Evolutionary conservation across 352 stramenopile species (phyloP).

Genomic region (Pythium phragmiticola): DNA sequence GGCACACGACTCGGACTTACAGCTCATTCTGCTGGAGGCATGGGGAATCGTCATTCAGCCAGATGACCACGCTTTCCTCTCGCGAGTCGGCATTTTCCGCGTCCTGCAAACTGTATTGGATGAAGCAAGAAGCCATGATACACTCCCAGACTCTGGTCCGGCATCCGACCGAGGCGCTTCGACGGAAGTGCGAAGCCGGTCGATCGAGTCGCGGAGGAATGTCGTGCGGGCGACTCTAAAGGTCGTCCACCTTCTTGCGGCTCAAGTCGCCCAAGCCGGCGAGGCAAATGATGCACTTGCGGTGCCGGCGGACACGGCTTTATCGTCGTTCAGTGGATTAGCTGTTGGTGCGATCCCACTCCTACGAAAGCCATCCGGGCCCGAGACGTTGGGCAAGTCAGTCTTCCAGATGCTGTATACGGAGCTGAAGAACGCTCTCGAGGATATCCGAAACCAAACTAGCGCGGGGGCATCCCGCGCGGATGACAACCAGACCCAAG

Average conservation of each 20-base stretch:
- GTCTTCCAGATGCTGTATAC: slow-evolving; percentile 92
- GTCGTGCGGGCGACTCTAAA: slow-evolving; percentile 87
- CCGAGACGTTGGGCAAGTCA: slow-evolving; percentile 87
- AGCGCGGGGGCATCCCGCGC: not conserved
- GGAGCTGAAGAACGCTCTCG: slow-evolving; percentile 84
- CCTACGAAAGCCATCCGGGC: slow-evolving; percentile 78
- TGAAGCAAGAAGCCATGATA: slow-evolving; percentile 50
- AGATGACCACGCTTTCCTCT: slow-evolving; percentile 89
- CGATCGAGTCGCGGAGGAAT: slow-evolving; percentile 58
- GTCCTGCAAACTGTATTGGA: slow-evolving; percentile 89
- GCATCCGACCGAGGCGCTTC: slow-evolving; percentile 16
- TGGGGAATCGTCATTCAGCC: slow-evolving; percentile 89
- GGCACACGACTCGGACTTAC: slow-evolving; percentile 75
- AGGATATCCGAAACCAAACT: slow-evolving; percentile 52
- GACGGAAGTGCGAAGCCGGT: slow-evolving; percentile 41
- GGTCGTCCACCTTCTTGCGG: slow-evolving; percentile 83
- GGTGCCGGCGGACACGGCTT: slow-evolving; percentile 46
- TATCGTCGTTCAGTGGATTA: slow-evolving; percentile 37
- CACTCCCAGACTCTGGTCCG: slow-evolving; percentile 1
- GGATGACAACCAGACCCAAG: slow-evolving; percentile 7
- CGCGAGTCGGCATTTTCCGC: slow-evolving; percentile 85
- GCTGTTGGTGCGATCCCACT: slow-evolving; percentile 72
- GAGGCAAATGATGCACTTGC: slow-evolving; percentile 62
- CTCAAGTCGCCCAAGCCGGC: slow-evolving; percentile 83
- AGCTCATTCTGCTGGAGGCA: slow-evolving; percentile 78